A percentile compares a stretch with the other conserved stretches of the same genome.
These are phyloP conservation scores for Vanrija sp. DNA, from an alignment of 1,284 basidiomycete genomes.

Conservation along the genomic window DNA sequence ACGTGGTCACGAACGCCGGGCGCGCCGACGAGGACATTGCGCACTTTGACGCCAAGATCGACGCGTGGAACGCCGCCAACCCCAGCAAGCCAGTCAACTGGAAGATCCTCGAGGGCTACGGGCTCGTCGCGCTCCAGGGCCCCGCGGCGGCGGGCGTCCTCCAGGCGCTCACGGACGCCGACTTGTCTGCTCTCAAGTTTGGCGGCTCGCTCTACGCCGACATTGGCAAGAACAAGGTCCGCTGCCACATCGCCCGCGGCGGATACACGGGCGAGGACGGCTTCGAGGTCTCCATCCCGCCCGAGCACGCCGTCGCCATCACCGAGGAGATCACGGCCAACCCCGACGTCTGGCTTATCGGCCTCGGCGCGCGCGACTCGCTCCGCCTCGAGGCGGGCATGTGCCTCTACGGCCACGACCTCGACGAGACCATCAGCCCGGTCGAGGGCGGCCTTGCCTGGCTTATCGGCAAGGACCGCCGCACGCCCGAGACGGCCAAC, in stretches of 20 bases:
- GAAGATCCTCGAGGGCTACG: constrained; percentile 79
- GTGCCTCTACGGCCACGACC: constrained; percentile 93
- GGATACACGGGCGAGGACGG: constrained; percentile 99
- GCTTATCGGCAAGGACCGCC: constrained; percentile 87
- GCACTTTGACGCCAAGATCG: constrained; percentile 68
- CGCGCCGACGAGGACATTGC: constrained; percentile 73
- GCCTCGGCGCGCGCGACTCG: constrained; percentile 89
- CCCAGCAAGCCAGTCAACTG: constrained; percentile 66
- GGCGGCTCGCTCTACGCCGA: constrained; percentile 73
- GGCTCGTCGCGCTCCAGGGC: constrained; percentile 86
- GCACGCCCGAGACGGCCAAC: constrained; percentile 49
- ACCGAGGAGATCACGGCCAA: constrained; percentile 62
- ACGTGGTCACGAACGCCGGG: constrained; percentile 95
- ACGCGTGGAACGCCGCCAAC: constrained; percentile 67
- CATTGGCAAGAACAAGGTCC: constrained; percentile 59
- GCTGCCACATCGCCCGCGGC: constrained; percentile 87
- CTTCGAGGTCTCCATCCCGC: constrained; percentile 94
- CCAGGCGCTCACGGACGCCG: constrained; percentile 63
- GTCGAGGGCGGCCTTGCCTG: constrained; percentile 88
- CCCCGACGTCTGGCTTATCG: constrained; percentile 75
- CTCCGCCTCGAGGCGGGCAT: constrained; percentile 94
- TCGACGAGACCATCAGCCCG: constrained; percentile 79
- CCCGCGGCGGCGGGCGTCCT: constrained; percentile 77
- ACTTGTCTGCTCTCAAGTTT: constrained; percentile 70
- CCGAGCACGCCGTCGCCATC: constrained; percentile 66